Evolutionary conservation across 2,329 filamentous ascomycete species (phyloP).

Genomic region (Ophiosphaerella herpotricha): DNA sequence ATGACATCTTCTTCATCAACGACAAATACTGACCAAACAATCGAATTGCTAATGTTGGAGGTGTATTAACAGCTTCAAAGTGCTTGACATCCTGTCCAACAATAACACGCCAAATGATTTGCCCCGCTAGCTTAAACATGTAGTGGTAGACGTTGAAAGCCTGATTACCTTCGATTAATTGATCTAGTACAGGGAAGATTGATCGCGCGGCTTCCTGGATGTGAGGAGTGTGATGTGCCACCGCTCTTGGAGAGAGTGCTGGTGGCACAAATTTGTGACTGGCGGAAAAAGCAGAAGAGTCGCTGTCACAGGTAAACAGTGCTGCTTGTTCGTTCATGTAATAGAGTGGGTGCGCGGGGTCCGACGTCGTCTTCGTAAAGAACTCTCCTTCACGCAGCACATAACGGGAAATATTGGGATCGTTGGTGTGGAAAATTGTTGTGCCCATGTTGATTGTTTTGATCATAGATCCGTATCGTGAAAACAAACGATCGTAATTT

Average conservation of each 20-base stretch:
- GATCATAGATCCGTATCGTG: slow-evolving; percentile 45
- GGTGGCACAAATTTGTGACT: slow-evolving; percentile 68
- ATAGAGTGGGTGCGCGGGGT: slow-evolving; percentile 33
- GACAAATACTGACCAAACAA: slow-evolving; percentile 57
- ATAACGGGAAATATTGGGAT: slow-evolving; percentile 40
- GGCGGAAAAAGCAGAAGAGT: slow-evolving; percentile 55
- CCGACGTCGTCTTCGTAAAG: slow-evolving; percentile 50
- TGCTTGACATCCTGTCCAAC: slow-evolving; percentile 54
- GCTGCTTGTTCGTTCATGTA: slow-evolving; percentile 39
- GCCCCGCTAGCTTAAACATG: slow-evolving; percentile 55
- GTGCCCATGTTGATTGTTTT: slow-evolving; percentile 46
- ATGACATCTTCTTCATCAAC: slow-evolving; percentile 64
- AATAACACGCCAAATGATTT: slow-evolving; percentile 51
- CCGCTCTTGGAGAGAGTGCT: slow-evolving; percentile 62
- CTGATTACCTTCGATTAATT: slow-evolving; percentile 53
- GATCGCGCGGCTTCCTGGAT: slow-evolving; percentile 62
- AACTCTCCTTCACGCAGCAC: slow-evolving; percentile 43
- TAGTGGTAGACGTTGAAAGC: slow-evolving; percentile 57
- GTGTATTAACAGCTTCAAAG: slow-evolving; percentile 51
- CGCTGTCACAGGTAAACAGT: slow-evolving; percentile 52
- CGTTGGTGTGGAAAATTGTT: slow-evolving; percentile 43
- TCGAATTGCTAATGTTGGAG: slow-evolving; percentile 57
- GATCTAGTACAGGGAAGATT: slow-evolving; percentile 54
- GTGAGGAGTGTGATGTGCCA: slow-evolving; percentile 63
- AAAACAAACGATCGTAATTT: slow-evolving; percentile 49